These are phyloP conservation scores for Tritrichomonas musculus DNA, from an alignment of 208 protist genomes.

Conservation along the genomic window DNA sequence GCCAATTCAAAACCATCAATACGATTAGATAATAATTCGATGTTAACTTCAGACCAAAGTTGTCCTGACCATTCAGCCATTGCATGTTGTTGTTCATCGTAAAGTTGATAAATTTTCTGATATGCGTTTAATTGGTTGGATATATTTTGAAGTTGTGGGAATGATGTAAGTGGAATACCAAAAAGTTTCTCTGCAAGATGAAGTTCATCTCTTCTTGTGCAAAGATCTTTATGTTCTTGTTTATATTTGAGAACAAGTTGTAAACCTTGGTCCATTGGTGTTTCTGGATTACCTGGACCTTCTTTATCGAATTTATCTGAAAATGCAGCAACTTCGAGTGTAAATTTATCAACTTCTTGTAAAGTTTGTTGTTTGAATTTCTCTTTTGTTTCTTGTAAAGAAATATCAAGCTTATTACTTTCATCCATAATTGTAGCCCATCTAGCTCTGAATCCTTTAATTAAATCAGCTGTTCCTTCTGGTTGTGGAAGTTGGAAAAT, in stretches of 20 bases:
- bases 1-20: slow-evolving; percentile 74
- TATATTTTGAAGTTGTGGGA: slow-evolving; percentile 73
- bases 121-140: slow-evolving; percentile 73
- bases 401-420: not conserved
- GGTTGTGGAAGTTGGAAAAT: not conserved
- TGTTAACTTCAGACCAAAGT: slow-evolving; percentile 87
- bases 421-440: slow-evolving; percentile 1
- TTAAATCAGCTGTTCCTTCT: not conserved
- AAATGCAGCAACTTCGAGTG: not conserved
- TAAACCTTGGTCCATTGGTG: slow-evolving; percentile 23
- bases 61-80: slow-evolving; percentile 82
- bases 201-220: not conserved
- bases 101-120: slow-evolving; percentile 79
- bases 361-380: slow-evolving; percentile 10
- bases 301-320: slow-evolving; percentile 14
- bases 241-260: not conserved
- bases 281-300: slow-evolving; percentile 3
- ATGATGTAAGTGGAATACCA: slow-evolving; percentile 77
- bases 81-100: slow-evolving; percentile 72
- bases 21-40: slow-evolving; percentile 78
- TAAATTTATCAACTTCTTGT: not conserved
- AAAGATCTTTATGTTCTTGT: not conserved
- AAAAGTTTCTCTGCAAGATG: slow-evolving; percentile 84
- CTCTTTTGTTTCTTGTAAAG: not conserved
- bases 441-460: not conserved